Conservation (phyloP, 495 filamentous ascomycete species). For the Evernia prunastri region DNA sequence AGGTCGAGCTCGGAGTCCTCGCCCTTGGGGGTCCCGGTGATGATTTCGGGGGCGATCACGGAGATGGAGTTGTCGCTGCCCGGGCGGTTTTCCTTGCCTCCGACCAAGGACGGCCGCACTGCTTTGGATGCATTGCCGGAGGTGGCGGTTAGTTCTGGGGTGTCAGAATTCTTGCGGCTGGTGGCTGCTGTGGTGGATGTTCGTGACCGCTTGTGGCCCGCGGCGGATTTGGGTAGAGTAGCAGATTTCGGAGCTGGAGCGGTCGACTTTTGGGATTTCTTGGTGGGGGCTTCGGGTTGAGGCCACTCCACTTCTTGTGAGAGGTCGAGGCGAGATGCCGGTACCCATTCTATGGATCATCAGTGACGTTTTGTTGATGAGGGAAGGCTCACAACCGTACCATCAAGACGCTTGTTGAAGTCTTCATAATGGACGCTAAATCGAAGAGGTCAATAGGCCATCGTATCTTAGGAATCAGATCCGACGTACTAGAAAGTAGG, state of each 20-base stretch:
- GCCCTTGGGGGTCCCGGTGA: constrained; percentile 47
- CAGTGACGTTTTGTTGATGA: constrained; percentile 1
- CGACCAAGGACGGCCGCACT: constrained; percentile 33
- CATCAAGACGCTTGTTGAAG: constrained; percentile 97
- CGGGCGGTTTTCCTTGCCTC: constrained; percentile 57
- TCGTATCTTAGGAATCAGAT: constrained; percentile 8
- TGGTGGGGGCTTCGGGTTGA: constrained; percentile 60
- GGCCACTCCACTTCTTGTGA: constrained; percentile 71
- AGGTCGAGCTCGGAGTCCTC: constrained; percentile 59
- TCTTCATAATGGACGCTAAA: constrained; percentile 91
- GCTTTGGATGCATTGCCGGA: constrained; percentile 47
- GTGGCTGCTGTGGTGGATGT: constrained; percentile 32
- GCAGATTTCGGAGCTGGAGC: constrained; percentile 43
- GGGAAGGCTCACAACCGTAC: constrained; percentile 28
- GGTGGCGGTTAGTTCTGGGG: constrained; percentile 44
- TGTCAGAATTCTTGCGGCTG: constrained; percentile 52
- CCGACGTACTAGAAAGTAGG: constrained; percentile 67
- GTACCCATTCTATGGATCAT: constrained; percentile 72
- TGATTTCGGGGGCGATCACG: constrained; percentile 42
- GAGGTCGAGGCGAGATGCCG: constrained; percentile 73
- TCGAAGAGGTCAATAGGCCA: constrained; percentile 16
- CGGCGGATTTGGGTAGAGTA: constrained; percentile 24
- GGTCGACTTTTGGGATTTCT: constrained; percentile 51
- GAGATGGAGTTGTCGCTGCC: constrained; percentile 45
- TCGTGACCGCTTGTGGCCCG: constrained; percentile 45